phyloP scores from a whole-genome alignment of 2,329 filamentous ascomycete genomes.

The Colletotrichum sp. region DNA sequence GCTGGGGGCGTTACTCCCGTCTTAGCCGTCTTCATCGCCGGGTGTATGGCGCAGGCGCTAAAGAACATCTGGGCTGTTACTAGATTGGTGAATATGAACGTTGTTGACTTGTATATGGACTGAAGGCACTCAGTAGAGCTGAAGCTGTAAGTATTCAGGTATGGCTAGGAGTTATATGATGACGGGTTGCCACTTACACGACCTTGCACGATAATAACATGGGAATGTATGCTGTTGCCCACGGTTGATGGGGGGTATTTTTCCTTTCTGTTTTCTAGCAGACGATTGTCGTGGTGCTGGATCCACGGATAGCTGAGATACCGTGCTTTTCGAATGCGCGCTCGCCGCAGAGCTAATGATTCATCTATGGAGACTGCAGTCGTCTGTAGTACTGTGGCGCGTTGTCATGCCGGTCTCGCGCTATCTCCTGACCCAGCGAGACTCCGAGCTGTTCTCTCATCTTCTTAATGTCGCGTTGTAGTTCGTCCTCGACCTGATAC shows the following conservation, averaged over 20 bases:
- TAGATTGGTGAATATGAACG: constrained; percentile 1
- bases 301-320: not conserved
- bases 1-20: not conserved
- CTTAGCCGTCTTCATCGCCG: not conserved
- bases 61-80: not conserved
- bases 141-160: not conserved
- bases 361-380: not conserved
- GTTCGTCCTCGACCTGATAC: not conserved
- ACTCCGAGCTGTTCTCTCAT: not conserved
- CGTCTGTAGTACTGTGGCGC: not conserved
- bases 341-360: constrained; percentile 5
- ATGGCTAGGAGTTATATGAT: not conserved
- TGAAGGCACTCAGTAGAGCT: not conserved
- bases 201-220: constrained; percentile 7
- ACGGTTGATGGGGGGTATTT: not conserved
- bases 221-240: not conserved
- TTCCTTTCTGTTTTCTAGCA: not conserved
- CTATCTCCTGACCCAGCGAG: not conserved
- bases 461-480: not conserved
- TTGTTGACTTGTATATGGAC: constrained; percentile 5
- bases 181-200: not conserved
- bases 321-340: not conserved
- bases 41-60: not conserved
- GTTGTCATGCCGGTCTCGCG: not conserved
- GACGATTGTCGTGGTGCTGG: not conserved